These are phyloP conservation scores for Geoglossum glabrum DNA, from an alignment of 495 filamentous ascomycete genomes.

Conservation along the genomic window DNA sequence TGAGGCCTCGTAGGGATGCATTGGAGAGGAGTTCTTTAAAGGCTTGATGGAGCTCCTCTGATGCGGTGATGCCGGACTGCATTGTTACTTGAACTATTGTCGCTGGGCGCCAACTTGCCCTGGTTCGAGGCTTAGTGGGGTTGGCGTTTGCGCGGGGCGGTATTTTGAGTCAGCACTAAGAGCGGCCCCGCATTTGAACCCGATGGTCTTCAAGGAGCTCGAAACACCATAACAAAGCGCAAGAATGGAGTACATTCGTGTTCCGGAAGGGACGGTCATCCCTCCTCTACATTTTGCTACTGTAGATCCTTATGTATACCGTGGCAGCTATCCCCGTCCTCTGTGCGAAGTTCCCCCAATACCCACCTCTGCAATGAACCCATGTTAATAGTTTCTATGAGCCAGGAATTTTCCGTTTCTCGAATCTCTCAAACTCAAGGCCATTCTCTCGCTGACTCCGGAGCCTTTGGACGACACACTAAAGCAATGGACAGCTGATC, in stretches of 20 bases:
- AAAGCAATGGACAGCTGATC: constrained; percentile 7
- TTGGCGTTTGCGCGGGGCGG: neutral
- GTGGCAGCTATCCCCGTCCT: constrained; percentile 12
- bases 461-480: constrained; percentile 9
- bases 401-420: constrained; percentile 13
- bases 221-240: neutral
- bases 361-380: neutral
- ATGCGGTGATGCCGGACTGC: constrained; percentile 31
- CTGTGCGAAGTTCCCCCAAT: constrained; percentile 1
- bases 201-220: neutral
- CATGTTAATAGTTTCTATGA: neutral
- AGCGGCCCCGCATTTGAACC: neutral
- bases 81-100: neutral
- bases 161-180: constrained; percentile 1
- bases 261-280: constrained; percentile 7
- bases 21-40: constrained; percentile 55
- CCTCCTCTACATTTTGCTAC: constrained; percentile 12
- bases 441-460: constrained; percentile 12
- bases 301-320: constrained; percentile 11
- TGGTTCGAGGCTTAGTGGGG: neutral
- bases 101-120: neutral
- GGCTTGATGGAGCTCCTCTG: constrained; percentile 62
- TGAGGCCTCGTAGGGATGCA: constrained; percentile 49
- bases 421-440: constrained; percentile 12
- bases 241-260: neutral